phyloP scores from a whole-genome alignment of 495 filamentous ascomycete genomes.

The Annulohypoxylon nitens region DNA sequence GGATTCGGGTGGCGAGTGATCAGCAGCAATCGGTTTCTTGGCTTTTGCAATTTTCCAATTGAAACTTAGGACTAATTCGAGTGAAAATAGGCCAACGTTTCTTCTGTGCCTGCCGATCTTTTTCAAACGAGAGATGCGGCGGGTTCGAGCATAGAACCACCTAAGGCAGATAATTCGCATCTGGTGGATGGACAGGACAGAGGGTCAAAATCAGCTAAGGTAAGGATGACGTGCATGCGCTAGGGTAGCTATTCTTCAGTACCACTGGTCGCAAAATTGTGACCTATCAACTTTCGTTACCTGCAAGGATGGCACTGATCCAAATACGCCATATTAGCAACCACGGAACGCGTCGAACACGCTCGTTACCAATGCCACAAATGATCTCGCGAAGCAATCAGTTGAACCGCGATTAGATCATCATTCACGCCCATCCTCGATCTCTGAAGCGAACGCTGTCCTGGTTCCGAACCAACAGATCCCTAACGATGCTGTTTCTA shows the following conservation, averaged over 20 bases:
- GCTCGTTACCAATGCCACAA: constrained; percentile 15
- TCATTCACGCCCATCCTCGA: background rate
- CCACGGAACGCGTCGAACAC: constrained; percentile 46
- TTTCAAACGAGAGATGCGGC: background rate
- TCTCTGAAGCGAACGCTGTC: background rate
- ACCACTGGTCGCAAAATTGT: constrained; percentile 10
- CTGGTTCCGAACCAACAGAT: constrained; percentile 13
- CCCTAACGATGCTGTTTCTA: constrained; percentile 22
- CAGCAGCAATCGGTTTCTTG: constrained; percentile 22
- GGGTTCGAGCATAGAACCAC: constrained; percentile 6
- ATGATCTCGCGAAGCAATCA: constrained; percentile 19
- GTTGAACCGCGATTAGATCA: constrained; percentile 10
- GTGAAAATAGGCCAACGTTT: constrained; percentile 28
- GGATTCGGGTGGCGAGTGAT: constrained; percentile 17
- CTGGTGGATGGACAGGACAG: background rate
- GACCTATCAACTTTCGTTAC: constrained; percentile 10
- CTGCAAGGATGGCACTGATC: constrained; percentile 51
- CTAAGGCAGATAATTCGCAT: constrained; percentile 18
- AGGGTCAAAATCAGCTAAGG: background rate
- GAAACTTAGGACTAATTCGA: background rate
- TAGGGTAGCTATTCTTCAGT: constrained; percentile 3
- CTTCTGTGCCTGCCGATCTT: constrained; percentile 14
- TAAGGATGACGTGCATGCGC: constrained; percentile 30
- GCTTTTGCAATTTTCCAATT: background rate
- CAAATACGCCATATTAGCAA: constrained; percentile 37